Base-by-base conservation (phyloP, 345 rosid genomes). In the Eucalyptus curtisii region DNA sequence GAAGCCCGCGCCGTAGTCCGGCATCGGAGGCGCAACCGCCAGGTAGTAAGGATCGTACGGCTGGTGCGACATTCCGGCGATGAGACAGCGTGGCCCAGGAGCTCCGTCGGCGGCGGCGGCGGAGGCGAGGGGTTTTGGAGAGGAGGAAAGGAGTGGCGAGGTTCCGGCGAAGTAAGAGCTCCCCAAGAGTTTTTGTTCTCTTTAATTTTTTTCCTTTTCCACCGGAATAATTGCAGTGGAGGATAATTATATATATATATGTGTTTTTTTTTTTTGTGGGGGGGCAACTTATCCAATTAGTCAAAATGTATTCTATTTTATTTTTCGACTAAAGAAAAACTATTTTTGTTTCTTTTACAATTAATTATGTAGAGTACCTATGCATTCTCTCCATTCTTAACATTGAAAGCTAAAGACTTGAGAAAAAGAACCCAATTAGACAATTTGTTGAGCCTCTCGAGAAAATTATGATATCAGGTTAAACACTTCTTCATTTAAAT, bases 41-140 rank as follows among this genome's bases (percentile, higher is more conserved):
- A 89, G 92, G 91, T 90, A 94, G 92, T 92, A 95, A 15, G 97
- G 95, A 89, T 95, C 97, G 92, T 93, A 95, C 13, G 92, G 93
- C 55, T 89, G 96, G 86, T 92, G 94, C 61, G 95, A 94, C 96
- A 94, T 95, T 86, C 45, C 66, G 66, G 27, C 16, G 30, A 10
- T 19, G 61, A 52, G 61, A 31, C 31, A 33, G 24, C 86, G 53
- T 20, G 57, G 57, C 24, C 14, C 13, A 49, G 53, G 25, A 47
- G n/a, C 86, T 13, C 86, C 24, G 53, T 14, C 55, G n/a, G 27
- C 55, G 59, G 47, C 6, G 7, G 71, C n/a, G 33, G 49, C 40
- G 25, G 84, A 79, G 33, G 86, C 27, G 50, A 5, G 13, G 44
- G 81, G 25, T 71, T 33, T 71, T 33, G 25, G 42, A 33, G 44